Evolutionary conservation across 108 stramenopile species (phyloP).

Genomic region (Phaeodactylum tricornutum): DNA sequence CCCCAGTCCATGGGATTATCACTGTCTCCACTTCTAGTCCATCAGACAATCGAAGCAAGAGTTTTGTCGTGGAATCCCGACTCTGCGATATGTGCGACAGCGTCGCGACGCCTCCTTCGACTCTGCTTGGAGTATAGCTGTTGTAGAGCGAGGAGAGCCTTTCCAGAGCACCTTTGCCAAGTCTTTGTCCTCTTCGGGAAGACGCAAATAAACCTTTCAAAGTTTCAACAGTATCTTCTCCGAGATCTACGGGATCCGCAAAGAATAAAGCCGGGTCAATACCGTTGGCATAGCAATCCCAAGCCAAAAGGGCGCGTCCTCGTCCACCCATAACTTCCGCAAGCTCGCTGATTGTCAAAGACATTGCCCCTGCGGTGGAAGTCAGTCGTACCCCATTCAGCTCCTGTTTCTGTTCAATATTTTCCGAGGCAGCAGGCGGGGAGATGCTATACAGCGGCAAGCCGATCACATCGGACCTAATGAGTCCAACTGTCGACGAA

Average conservation of each 20-base stretch:
- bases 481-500: too few relatives aligned
- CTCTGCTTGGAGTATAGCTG: slow-evolving; percentile 21
- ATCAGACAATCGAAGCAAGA: slow-evolving; percentile 49
- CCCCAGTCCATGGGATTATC: slow-evolving; percentile 61
- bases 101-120: slow-evolving; percentile 58
- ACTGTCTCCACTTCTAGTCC: slow-evolving; percentile 75
- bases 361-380: too few relatives aligned
- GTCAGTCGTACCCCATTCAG: too few relatives aligned
- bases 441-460: too few relatives aligned
- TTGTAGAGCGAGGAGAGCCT: slow-evolving; percentile 30
- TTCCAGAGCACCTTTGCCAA: slow-evolving; percentile 29
- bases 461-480: too few relatives aligned
- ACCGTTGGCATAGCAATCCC: slow-evolving; percentile 47
- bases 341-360: too few relatives aligned
- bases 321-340: slow-evolving; percentile 44
- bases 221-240: slow-evolving; percentile 16
- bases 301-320: slow-evolving; percentile 52
- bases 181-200: slow-evolving; percentile 29
- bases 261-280: slow-evolving; percentile 42
- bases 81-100: slow-evolving; percentile 35
- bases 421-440: too few relatives aligned
- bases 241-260: slow-evolving; percentile 12
- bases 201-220: slow-evolving; percentile 32
- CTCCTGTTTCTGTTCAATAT: too few relatives aligned
- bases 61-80: slow-evolving; percentile 58